Percentiles rank a stretch among this genome's conserved stretches.
Evolutionary conservation across 768 basidiomycete species (phyloP).

Genomic region (Phylloporus scabripes): DNA sequence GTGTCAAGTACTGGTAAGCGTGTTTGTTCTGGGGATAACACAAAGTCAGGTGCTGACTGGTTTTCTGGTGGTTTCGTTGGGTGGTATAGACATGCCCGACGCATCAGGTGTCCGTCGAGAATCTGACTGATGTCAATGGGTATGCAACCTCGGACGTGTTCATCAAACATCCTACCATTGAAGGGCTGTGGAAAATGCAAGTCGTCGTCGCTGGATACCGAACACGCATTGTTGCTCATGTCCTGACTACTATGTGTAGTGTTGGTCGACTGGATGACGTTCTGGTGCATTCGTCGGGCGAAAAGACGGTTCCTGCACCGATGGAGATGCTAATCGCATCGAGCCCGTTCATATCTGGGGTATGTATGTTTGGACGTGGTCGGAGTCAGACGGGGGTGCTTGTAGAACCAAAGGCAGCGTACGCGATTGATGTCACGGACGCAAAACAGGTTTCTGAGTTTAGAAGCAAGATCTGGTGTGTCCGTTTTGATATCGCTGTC

Average conservation of each 20-base stretch:
- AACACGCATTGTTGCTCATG: neutral
- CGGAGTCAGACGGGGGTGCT: conserved; percentile 28
- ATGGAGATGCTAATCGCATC: conserved; percentile 29
- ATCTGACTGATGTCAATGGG: conserved; percentile 34
- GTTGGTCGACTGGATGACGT: conserved; percentile 37
- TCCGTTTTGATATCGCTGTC: neutral
- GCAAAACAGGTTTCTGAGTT: conserved; percentile 25
- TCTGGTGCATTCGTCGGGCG: conserved; percentile 27
- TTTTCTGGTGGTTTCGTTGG: neutral
- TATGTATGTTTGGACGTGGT: conserved; percentile 38
- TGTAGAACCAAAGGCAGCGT: conserved; percentile 30
- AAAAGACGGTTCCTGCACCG: conserved; percentile 31
- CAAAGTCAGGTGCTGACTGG: neutral
- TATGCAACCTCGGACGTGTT: conserved; percentile 44
- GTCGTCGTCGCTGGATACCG: neutral
- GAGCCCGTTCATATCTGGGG: conserved; percentile 24
- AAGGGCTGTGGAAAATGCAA: conserved; percentile 41
- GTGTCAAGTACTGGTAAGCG: conserved; percentile 33
- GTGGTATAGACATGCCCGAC: conserved; percentile 21
- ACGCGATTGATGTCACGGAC: conserved; percentile 30
- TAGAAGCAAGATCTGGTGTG: conserved; percentile 37
- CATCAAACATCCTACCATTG: conserved; percentile 38
- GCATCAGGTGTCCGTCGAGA: conserved; percentile 29
- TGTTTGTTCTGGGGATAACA: neutral
- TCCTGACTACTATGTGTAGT: conserved; percentile 14